phyloP scores from a whole-genome alignment of 1,139 yeast genomes.

The Candida smagusa region DNA sequence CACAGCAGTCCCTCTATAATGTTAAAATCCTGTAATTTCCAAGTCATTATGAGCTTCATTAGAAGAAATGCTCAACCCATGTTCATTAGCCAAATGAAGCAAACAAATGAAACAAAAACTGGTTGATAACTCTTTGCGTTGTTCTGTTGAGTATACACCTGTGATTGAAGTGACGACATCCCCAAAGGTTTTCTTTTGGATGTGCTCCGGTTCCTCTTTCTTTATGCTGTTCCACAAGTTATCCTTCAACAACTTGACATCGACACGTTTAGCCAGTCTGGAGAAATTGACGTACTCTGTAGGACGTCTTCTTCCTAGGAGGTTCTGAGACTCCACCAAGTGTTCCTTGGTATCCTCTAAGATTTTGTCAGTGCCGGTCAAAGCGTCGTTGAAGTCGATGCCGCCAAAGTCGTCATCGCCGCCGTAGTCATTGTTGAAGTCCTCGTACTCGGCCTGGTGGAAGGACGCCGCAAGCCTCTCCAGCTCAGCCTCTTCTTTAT shows the following conservation, averaged over 20 bases:
- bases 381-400: slow-evolving; percentile 45
- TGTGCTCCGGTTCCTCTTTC: slow-evolving; percentile 6
- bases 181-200: slow-evolving; percentile 33
- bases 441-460: slow-evolving; percentile 46
- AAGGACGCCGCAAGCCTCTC: slow-evolving; percentile 40
- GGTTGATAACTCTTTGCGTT: slow-evolving; percentile 23
- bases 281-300: slow-evolving; percentile 69
- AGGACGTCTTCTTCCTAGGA: slow-evolving; percentile 34
- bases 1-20: too few relatives aligned
- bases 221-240: slow-evolving; percentile 72
- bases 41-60: slow-evolving; percentile 59
- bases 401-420: slow-evolving; percentile 40
- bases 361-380: slow-evolving; percentile 26
- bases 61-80: slow-evolving; percentile 45
- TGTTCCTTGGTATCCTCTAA: slow-evolving; percentile 14
- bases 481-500: slow-evolving; percentile 33
- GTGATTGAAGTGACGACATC: slow-evolving; percentile 48
- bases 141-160: slow-evolving; percentile 48
- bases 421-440: slow-evolving; percentile 38
- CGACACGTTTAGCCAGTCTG: slow-evolving; percentile 79
- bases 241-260: slow-evolving; percentile 74
- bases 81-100: slow-evolving; percentile 27
- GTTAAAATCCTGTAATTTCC: slow-evolving; percentile 39
- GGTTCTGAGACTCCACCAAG: slow-evolving; percentile 9
- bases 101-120: slow-evolving; percentile 28